These are phyloP conservation scores for Xerocomus spinulosus DNA, from an alignment of 768 basidiomycete genomes.

Conservation along the genomic window DNA sequence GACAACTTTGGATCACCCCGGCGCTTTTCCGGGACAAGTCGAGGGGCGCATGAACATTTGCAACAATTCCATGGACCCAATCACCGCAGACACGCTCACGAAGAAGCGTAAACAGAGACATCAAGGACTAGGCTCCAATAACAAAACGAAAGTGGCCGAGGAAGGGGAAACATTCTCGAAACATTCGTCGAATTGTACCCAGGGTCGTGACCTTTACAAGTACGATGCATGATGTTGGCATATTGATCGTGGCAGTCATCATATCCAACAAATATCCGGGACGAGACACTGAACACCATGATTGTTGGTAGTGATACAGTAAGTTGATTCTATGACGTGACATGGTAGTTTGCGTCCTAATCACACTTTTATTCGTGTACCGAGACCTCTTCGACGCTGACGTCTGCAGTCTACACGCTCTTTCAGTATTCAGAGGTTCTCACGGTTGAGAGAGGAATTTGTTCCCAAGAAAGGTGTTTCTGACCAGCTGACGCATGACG, in stretches of 20 bases:
- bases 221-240: neutral
- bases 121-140: constrained; percentile 4
- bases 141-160: constrained; percentile 24
- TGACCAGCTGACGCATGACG: constrained; percentile 48
- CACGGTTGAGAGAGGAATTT: constrained; percentile 54
- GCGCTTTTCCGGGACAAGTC: constrained; percentile 40
- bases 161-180: constrained; percentile 47
- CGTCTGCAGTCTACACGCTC: neutral
- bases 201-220: constrained; percentile 34
- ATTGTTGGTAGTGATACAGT: constrained; percentile 42
- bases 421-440: constrained; percentile 44
- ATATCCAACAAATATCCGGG: constrained; percentile 24
- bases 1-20: constrained; percentile 37
- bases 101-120: constrained; percentile 27
- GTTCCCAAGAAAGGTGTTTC: constrained; percentile 45
- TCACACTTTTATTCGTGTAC: neutral
- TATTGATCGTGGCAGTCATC: neutral
- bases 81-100: constrained; percentile 39
- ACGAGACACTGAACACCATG: constrained; percentile 28
- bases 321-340: constrained; percentile 1
- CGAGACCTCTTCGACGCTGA: constrained; percentile 32
- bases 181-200: constrained; percentile 50
- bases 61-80: constrained; percentile 44
- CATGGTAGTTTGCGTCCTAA: neutral
- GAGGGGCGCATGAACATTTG: constrained; percentile 38